Base-by-base conservation (phyloP, 2,329 filamentous ascomycete species). In the Camillea tinctor region DNA sequence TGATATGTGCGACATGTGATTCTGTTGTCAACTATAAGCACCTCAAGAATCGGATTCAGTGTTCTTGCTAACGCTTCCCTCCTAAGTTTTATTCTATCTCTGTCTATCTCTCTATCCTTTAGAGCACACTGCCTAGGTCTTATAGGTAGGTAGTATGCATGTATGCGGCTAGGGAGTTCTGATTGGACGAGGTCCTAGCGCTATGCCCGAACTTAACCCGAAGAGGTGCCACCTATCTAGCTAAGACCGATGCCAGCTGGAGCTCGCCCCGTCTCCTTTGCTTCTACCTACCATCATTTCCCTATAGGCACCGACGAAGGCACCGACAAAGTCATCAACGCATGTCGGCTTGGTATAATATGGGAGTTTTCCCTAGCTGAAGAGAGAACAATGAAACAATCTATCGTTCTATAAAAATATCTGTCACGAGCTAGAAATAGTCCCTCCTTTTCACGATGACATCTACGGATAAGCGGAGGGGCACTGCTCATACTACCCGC, bases 391-490 rank as follows among this genome's bases (percentile, higher is more conserved):
- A 64, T 63, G 62, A 54, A 62, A 60, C 59, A 49, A 53, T 54
- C 21, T 48, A 48, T 51, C 53, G 52, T 30, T n/a, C 48, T 17
- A 54, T 59, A 44, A 52, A n/a, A 54, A 59, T 53, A 61, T 44
- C 60, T 54, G 51, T 54, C 24, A 57, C 59, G 20, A 56, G n/a
- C 36, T 20, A 56, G 57, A 50, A 58, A 56, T 40, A 61, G 55
- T 59, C 48, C 48, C 59, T 20, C 52, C 55, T 63, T 60, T 64
- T 64, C 57, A 60, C 60, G 54, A 80, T 80, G 78, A 77, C 74
- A 63, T 66, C 72, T 51, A 71, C 78, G 52, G 78, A 82, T 61
- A 81, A 80, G 72, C 79, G 79, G 67, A 78, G 79, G 63, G 73
- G 68, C 57, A 66, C 58, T 48, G 66, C 70, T 44, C 73, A 73